Evolutionary conservation across 1,284 basidiomycete species (phyloP), one percentile per base, ranked within the genome.

Genomic region (Ceratobasidium sp.): DNA sequence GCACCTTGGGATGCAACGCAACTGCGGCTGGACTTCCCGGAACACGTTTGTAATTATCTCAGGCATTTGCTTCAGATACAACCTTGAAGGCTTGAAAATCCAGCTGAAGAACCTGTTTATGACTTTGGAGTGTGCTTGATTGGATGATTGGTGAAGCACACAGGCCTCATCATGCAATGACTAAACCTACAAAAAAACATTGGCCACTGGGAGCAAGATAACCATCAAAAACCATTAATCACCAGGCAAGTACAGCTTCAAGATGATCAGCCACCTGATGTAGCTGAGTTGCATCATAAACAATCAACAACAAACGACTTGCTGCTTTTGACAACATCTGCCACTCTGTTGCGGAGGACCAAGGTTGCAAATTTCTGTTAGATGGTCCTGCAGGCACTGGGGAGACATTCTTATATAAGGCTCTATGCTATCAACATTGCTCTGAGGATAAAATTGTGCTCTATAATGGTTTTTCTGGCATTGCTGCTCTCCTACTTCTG

Each of bases 381-480:
- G 76, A 85, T 71, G 84, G 85, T 55, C 77, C 81, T 28, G 85
- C 82, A 57, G 85, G 85, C 0, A 82, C 80, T 72, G 85, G 85
- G 1, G 87, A 87, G 73, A 87, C 84, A 0, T 87, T 81, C 77
- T 48, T 86, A 0, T 82, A 82, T 72, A 84, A 82, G 10, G 80
- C 82, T 0, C 72, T 87, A 52, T 80, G 80, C 72, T 60, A 78
- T 64, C 43, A 72, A 3, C 23, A 85, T 2, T 76, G 78, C 18
- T 64, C 73, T 14, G 72, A 78, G 30, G 77, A 76, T 0, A 28
- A 73, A 14, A 80, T 85, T 75, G 79, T 83, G 0, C 77, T 86
- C 0, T 84, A 81, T 79, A 82, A 82, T 9, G 81, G 84, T 14
- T 85, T 84, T 1, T 84, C 83, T 8, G 84, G 84, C 0, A 83